phyloP scores from a whole-genome alignment of 2,329 filamentous ascomycete genomes.

The Verticillium nubilum region DNA sequence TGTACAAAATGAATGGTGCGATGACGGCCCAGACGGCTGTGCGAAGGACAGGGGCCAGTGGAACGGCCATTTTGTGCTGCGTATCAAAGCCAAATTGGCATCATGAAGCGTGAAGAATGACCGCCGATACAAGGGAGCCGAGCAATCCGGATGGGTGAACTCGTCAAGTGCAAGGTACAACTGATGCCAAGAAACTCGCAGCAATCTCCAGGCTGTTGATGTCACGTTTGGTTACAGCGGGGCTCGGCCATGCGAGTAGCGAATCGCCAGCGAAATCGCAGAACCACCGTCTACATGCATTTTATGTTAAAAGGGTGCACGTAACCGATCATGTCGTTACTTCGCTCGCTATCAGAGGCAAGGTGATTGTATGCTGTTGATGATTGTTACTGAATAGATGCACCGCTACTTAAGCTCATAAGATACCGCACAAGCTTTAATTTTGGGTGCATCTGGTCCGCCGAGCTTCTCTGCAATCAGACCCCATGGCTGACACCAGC shows the following conservation, averaged over 20 bases:
- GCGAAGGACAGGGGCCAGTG: constrained; percentile 23
- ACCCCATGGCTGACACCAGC: too few relatives aligned
- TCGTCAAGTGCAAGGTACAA: background rate
- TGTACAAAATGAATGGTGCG: constrained; percentile 59
- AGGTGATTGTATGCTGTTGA: too few relatives aligned
- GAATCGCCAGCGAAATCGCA: too few relatives aligned
- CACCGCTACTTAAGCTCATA: too few relatives aligned
- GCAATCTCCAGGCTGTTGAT: background rate
- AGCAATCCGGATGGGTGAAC: background rate
- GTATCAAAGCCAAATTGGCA: background rate
- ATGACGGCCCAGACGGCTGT: constrained; percentile 48
- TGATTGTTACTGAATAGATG: too few relatives aligned
- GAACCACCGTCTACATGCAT: too few relatives aligned
- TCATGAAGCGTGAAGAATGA: background rate
- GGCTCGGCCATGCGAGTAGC: background rate
- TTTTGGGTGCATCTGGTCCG: too few relatives aligned
- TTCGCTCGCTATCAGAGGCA: too few relatives aligned
- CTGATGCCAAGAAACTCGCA: background rate
- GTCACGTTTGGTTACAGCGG: background rate
- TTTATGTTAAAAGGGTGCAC: too few relatives aligned
- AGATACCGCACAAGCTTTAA: too few relatives aligned
- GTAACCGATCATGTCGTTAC: too few relatives aligned
- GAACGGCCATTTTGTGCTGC: background rate
- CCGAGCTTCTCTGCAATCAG: too few relatives aligned
- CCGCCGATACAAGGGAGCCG: background rate